Evolutionary conservation across 2,329 filamentous ascomycete species (phyloP), one percentile per base, ranked within the genome.

Genomic region (Xylariaceae sp.): DNA sequence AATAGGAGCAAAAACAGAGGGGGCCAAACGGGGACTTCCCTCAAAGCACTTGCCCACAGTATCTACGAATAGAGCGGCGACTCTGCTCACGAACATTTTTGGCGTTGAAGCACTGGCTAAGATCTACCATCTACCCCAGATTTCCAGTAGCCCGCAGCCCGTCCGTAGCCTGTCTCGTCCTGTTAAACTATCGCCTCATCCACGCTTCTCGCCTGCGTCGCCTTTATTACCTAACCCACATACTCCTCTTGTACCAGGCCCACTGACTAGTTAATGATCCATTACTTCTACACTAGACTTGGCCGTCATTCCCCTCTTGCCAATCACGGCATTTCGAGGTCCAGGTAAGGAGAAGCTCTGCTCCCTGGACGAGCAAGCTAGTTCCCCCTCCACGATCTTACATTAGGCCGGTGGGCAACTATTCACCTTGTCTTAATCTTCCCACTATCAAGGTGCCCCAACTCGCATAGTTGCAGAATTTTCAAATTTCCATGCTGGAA

Each of bases 141-240:
- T 48, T 52, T 36, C 24, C 24, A 53, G 23, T 17, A 49, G 37
- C 24, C 23, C 14, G 24, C 29, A 34, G 21, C 28, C 12, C 41
- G 4, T 26, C 19, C 24, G 39, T 41, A 33, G 26, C 23, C 34
- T 40, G 33, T 33, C 23, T 50, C 28, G 19, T 23, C 26, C 52
- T 24, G 29, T 33, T 44, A 4, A 36, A 24, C 37, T 26, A 40
- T 33, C 31, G 50, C 49, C 41, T 61, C 54, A 34, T 16, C 54
- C 47, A 41, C 36, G 19, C 24, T 34, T 19, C 49, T 45, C 41
- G 39, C 40, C 50, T 21, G 40, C 47, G 26, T 50, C 40, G 17
- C 28, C 23, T 46, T 49, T 33, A 16, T 50, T 40, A 54, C 53
- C 49, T 56, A 56, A 52, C 57, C 56, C 53, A 60, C 46, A 16